Evolutionary conservation across 164 flowering plant species (phyloP).

Genomic region (Vitis amurensis): DNA sequence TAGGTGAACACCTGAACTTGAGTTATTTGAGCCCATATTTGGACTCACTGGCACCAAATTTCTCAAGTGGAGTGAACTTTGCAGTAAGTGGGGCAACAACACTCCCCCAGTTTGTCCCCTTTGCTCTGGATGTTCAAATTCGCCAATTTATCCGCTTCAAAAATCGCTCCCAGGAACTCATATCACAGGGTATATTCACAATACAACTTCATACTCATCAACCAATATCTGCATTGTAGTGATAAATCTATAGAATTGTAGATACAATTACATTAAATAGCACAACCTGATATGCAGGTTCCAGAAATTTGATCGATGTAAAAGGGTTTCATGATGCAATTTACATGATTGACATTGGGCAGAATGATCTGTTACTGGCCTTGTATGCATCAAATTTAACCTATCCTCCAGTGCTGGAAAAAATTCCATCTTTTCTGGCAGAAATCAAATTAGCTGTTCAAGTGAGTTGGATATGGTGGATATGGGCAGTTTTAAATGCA

Average conservation of each 20-base stretch:
- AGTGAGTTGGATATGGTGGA: slow-evolving; percentile 20
- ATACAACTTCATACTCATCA: not conserved
- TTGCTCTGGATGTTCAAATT: slow-evolving; percentile 45
- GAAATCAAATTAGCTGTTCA: slow-evolving; percentile 46
- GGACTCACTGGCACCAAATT: slow-evolving; percentile 53
- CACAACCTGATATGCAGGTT: slow-evolving; percentile 15
- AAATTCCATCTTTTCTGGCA: slow-evolving; percentile 43
- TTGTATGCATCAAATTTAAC: slow-evolving; percentile 33
- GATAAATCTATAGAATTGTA: not conserved
- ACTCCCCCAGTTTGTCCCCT: slow-evolving; percentile 37
- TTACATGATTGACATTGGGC: slow-evolving; percentile 61
- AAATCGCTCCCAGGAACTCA: slow-evolving; percentile 40
- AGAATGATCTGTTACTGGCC: slow-evolving; percentile 49
- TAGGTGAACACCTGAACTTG: slow-evolving; percentile 27
- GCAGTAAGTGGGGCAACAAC: slow-evolving; percentile 55
- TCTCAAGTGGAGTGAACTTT: slow-evolving; percentile 60
- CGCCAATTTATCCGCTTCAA: slow-evolving; percentile 50
- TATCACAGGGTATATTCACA: slow-evolving; percentile 20
- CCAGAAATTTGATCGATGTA: slow-evolving; percentile 25
- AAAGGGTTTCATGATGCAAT: slow-evolving; percentile 49
- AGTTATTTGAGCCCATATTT: slow-evolving; percentile 39
- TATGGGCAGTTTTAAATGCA: no score
- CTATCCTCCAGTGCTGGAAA: slow-evolving; percentile 29
- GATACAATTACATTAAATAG: no score
- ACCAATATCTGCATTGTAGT: not conserved